These are phyloP conservation scores for Globisporangium cystogenes DNA, from an alignment of 352 stramenopile genomes.

Conservation along the genomic window DNA sequence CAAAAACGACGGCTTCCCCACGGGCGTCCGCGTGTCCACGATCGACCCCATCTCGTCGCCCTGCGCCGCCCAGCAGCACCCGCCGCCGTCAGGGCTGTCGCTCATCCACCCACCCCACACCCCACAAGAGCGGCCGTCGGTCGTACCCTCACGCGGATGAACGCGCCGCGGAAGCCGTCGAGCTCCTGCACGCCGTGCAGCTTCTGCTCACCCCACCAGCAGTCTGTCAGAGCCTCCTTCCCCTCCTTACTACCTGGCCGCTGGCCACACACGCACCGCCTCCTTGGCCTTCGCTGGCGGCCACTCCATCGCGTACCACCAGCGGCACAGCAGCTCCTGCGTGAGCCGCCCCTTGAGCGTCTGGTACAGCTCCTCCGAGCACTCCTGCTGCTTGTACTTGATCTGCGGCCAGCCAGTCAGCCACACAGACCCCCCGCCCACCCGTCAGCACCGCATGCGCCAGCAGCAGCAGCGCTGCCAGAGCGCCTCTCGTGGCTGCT, in stretches of 20 bases:
- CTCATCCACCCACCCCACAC: too few species aligned
- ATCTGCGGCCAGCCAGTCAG: too few species aligned
- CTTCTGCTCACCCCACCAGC: slow-evolving; percentile 24
- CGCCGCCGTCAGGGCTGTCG: not conserved
- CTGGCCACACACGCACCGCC: slow-evolving; percentile 19
- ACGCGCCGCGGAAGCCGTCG: slow-evolving; percentile 72
- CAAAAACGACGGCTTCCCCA: slow-evolving; percentile 77
- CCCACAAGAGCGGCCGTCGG: too few species aligned
- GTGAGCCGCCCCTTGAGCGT: slow-evolving; percentile 69
- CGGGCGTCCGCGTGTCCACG: slow-evolving; percentile 57
- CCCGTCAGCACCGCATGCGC: too few species aligned
- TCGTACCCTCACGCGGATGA: slow-evolving; percentile 74
- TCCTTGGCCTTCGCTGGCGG: slow-evolving; percentile 35
- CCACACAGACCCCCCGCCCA: too few species aligned
- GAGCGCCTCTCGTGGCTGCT: too few species aligned
- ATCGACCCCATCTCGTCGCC: slow-evolving; percentile 84
- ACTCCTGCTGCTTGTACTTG: slow-evolving; percentile 84
- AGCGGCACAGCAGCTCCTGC: slow-evolving; percentile 79
- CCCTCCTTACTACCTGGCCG: too few species aligned
- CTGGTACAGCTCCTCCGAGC: slow-evolving; percentile 75
- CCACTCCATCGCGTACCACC: slow-evolving; percentile 86
- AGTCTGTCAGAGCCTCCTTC: not conserved
- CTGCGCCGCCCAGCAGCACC: slow-evolving; percentile 11
- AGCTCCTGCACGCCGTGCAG: slow-evolving; percentile 71
- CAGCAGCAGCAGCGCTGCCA: too few species aligned